phyloP scores from a whole-genome alignment of 345 rosid genomes.

The Arabis hirsuta region DNA sequence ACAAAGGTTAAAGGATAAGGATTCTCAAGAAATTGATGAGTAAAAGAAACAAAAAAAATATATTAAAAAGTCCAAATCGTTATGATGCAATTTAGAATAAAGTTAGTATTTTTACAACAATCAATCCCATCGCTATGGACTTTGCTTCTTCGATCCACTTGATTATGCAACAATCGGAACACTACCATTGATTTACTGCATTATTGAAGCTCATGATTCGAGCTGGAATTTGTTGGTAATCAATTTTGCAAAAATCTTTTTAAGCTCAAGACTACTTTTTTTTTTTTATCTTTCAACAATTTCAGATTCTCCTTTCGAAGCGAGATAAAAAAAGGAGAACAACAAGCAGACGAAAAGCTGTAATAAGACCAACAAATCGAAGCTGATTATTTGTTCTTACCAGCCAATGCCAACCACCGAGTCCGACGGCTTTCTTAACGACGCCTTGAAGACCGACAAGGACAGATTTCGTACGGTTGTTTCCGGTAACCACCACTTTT shows the following conservation, averaged over 20 bases:
- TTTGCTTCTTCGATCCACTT: conserved; percentile 5
- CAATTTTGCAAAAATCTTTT: too few relatives aligned
- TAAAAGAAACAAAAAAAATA: neutral
- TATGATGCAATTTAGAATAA: conserved; percentile 31
- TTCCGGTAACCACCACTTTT: conserved; percentile 92
- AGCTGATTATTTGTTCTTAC: conserved; percentile 42
- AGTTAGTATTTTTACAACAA: conserved; percentile 23
- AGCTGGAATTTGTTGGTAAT: too few relatives aligned
- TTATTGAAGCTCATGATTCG: conserved; percentile 25
- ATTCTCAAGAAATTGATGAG: conserved; percentile 32
- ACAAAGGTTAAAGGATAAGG: conserved; percentile 33
- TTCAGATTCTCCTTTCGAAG: neutral
- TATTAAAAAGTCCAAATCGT: conserved; percentile 33
- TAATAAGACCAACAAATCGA: conserved; percentile 10
- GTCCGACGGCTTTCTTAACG: conserved; percentile 94
- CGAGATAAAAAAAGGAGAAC: neutral
- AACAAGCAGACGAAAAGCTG: neutral
- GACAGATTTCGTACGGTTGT: conserved; percentile 96
- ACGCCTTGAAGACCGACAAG: conserved; percentile 96
- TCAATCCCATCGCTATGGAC: conserved; percentile 23
- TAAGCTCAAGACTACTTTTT: conserved; percentile 7
- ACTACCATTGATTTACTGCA: conserved; percentile 25
- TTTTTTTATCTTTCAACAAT: neutral
- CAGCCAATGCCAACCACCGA: conserved; percentile 99
- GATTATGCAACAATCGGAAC: conserved; percentile 19